Evolutionary conservation across 2,329 filamentous ascomycete species (phyloP).

Genomic region (Colletotrichum acutatum): DNA sequence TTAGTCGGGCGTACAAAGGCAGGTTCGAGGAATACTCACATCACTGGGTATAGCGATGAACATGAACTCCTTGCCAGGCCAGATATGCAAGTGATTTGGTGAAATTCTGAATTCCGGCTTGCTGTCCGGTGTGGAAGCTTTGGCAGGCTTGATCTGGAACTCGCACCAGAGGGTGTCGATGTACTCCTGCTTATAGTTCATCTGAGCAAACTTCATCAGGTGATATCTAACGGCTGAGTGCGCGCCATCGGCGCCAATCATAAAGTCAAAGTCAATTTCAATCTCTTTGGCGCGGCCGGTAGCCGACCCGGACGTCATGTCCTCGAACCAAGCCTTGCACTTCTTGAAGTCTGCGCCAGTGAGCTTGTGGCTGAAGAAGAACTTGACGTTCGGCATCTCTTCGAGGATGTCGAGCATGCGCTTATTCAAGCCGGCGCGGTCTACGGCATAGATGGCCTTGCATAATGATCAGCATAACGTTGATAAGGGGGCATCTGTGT

Average conservation of each 20-base stretch:
- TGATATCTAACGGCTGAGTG: constrained; percentile 93
- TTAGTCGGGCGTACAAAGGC: neutral
- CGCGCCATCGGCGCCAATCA: constrained; percentile 95
- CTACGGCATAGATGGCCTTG: constrained; percentile 86
- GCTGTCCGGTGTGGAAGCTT: constrained; percentile 51
- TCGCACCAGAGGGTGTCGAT: constrained; percentile 99
- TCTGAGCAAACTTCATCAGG: constrained; percentile 92
- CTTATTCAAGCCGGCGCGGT: constrained; percentile 86
- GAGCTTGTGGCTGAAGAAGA: constrained; percentile 95
- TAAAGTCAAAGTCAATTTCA: constrained; percentile 87
- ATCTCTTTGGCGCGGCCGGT: constrained; percentile 73
- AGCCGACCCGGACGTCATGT: constrained; percentile 45
- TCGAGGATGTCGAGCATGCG: constrained; percentile 86
- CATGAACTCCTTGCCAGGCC: constrained; percentile 95
- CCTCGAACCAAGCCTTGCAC: constrained; percentile 89
- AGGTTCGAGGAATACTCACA: constrained; percentile 48
- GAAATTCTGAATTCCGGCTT: constrained; percentile 77
- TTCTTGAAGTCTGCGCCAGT: constrained; percentile 86
- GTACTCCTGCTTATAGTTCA: constrained; percentile 94
- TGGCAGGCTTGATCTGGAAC: constrained; percentile 77
- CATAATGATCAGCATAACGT: neutral
- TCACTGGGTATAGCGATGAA: constrained; percentile 93
- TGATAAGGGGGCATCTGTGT: neutral
- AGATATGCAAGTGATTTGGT: constrained; percentile 95
- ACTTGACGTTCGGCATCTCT: constrained; percentile 85